Evolutionary conservation across 2,329 filamentous ascomycete species (phyloP).

Genomic region (Gaeumannomyces tritici): DNA sequence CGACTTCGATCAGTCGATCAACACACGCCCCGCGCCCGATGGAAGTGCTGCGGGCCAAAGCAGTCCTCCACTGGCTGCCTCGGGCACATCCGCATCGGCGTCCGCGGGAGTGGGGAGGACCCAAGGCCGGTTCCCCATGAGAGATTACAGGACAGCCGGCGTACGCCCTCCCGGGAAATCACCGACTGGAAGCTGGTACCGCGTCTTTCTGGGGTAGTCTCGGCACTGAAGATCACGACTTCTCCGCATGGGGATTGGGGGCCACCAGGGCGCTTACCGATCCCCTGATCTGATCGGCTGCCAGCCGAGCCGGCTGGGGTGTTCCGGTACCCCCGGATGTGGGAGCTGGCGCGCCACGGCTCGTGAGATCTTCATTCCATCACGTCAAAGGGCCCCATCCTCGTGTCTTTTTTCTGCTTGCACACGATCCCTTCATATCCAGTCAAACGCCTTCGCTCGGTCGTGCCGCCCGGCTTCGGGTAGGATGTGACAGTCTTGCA

Average conservation of each 20-base stretch:
- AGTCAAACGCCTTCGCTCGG: background rate
- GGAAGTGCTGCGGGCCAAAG: too few species aligned
- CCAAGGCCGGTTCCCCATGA: background rate
- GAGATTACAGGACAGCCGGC: background rate
- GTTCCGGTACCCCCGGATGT: background rate
- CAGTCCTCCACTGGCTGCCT: background rate
- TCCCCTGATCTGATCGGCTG: conserved; percentile 9
- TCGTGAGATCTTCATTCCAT: background rate
- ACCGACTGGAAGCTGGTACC: background rate
- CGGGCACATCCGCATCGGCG: background rate
- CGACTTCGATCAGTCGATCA: background rate
- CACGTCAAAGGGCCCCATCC: background rate
- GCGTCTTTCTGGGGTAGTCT: background rate
- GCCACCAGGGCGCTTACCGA: conserved; percentile 6
- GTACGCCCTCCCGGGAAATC: background rate
- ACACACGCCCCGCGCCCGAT: background rate
- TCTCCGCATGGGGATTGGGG: background rate
- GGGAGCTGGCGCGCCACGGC: background rate
- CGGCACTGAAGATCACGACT: background rate
- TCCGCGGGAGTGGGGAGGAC: too few species aligned
- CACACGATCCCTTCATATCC: background rate
- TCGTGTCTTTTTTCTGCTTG: background rate
- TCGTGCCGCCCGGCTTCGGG: too few species aligned
- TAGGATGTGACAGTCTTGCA: too few species aligned
- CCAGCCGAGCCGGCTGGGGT: conserved; percentile 6